phyloP scores from a whole-genome alignment of 2,329 filamentous ascomycete species.

The Trichophyton equinum region DNA sequence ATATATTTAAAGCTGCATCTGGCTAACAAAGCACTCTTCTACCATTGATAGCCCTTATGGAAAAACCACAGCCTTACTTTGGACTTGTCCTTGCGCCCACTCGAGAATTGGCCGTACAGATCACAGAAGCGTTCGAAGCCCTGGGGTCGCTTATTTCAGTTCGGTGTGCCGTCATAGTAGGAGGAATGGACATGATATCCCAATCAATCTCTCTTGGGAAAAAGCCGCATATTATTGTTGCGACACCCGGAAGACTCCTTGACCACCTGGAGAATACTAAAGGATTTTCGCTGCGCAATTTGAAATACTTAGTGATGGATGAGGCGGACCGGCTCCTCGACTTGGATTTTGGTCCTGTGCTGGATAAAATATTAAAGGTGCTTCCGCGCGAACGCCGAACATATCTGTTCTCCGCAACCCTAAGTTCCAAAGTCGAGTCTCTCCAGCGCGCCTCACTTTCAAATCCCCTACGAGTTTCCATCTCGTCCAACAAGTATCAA shows the following conservation, averaged over 20 bases:
- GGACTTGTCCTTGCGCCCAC: conserved; percentile 87
- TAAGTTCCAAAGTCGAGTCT: conserved; percentile 85
- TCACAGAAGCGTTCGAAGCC: conserved; percentile 74
- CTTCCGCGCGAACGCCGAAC: conserved; percentile 66
- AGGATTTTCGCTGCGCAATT: conserved; percentile 68
- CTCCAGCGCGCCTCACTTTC: conserved; percentile 78
- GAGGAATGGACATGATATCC: conserved; percentile 89
- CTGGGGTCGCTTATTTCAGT: conserved; percentile 81
- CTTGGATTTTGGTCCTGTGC: conserved; percentile 81
- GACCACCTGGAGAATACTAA: conserved; percentile 96
- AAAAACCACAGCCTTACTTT: conserved; percentile 73
- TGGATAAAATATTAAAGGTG: conserved; percentile 88
- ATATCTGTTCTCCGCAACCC: conserved; percentile 86
- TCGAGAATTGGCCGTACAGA: conserved; percentile 84
- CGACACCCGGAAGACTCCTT: conserved; percentile 75
- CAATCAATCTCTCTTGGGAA: conserved; percentile 88
- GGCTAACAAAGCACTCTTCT: background rate
- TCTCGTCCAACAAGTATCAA: conserved; percentile 74
- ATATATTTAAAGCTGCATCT: background rate
- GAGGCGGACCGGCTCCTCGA: conserved; percentile 87
- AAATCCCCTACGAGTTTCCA: conserved; percentile 70
- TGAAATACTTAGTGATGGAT: conserved; percentile 89
- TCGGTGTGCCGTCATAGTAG: conserved; percentile 72
- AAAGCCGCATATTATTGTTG: conserved; percentile 87
- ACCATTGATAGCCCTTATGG: conserved; percentile 51